Evolutionary conservation across 306 rosid species (phyloP).

Genomic region (Elaeagnus macrophylla): DNA sequence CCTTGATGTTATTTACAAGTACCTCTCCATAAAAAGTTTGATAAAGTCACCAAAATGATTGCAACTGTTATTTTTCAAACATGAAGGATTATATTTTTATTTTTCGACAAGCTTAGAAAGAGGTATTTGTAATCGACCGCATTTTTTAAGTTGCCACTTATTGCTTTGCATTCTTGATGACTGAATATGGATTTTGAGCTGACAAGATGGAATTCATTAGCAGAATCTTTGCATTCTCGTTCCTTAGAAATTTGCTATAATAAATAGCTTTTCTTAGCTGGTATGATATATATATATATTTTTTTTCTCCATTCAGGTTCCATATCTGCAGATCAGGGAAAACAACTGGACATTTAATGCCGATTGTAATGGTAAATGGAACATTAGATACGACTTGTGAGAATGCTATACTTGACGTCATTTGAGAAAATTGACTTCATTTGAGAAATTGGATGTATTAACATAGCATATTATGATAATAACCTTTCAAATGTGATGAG

Average conservation of each 20-base stretch:
- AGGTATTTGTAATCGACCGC: too few relatives aligned
- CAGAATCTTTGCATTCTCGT: background rate
- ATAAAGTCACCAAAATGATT: too few relatives aligned
- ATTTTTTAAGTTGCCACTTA: too few relatives aligned
- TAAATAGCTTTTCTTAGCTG: background rate
- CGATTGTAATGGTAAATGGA: slow-evolving; percentile 81
- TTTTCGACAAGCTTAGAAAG: too few relatives aligned
- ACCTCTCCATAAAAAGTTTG: too few relatives aligned
- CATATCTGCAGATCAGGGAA: slow-evolving; percentile 93
- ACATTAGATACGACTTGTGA: slow-evolving; percentile 75
- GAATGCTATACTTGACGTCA: slow-evolving; percentile 20
- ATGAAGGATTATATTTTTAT: too few relatives aligned
- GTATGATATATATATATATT: slow-evolving; percentile 2
- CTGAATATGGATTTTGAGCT: background rate
- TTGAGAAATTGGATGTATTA: slow-evolving; percentile 16
- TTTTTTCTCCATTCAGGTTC: slow-evolving; percentile 47
- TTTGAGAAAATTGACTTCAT: slow-evolving; percentile 20
- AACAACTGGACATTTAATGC: slow-evolving; percentile 86
- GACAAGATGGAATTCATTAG: background rate
- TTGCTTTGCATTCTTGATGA: background rate
- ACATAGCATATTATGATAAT: slow-evolving; percentile 11
- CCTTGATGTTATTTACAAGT: too few relatives aligned
- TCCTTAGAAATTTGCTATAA: background rate
- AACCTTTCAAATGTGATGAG: slow-evolving; percentile 15
- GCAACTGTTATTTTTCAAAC: too few relatives aligned